Evolutionary conservation across 2,329 filamentous ascomycete genomes (phyloP).

Genomic region (Penicillium crustosum): DNA sequence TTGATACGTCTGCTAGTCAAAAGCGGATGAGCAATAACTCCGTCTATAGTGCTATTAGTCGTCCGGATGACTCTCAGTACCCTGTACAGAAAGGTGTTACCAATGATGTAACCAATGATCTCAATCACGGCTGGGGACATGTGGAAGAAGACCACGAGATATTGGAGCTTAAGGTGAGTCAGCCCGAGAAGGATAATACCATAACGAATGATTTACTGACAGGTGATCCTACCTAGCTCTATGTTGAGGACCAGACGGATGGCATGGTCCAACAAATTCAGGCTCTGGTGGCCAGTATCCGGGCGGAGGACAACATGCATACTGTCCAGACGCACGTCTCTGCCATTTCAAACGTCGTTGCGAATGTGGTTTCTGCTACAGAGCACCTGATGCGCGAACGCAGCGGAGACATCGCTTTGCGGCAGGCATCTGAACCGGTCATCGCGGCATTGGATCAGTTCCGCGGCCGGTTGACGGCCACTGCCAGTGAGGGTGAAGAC

Average conservation of each 20-base stretch:
- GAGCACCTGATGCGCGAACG: conserved; percentile 55
- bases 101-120: conserved; percentile 34
- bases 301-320: conserved; percentile 61
- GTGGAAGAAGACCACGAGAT: conserved; percentile 50
- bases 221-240: conserved; percentile 57
- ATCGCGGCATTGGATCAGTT: conserved; percentile 57
- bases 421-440: conserved; percentile 46
- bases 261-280: conserved; percentile 77
- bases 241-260: conserved; percentile 80
- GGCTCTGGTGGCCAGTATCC: conserved; percentile 72
- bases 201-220: conserved; percentile 9
- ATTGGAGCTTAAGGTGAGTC: conserved; percentile 60
- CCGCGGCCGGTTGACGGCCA: conserved; percentile 64
- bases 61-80: conserved; percentile 49
- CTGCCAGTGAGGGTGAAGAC: conserved; percentile 61
- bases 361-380: conserved; percentile 67
- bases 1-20: conserved; percentile 56
- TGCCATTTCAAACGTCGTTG: conserved; percentile 69
- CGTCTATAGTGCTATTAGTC: conserved; percentile 71
- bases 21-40: conserved; percentile 63
- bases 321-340: conserved; percentile 69
- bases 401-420: conserved; percentile 49
- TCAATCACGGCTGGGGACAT: conserved; percentile 40
- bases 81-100: conserved; percentile 29
- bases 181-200: neutral